Evolutionary conservation across 1,284 basidiomycete species (phyloP).

Genomic region (Moniliella sp.): DNA sequence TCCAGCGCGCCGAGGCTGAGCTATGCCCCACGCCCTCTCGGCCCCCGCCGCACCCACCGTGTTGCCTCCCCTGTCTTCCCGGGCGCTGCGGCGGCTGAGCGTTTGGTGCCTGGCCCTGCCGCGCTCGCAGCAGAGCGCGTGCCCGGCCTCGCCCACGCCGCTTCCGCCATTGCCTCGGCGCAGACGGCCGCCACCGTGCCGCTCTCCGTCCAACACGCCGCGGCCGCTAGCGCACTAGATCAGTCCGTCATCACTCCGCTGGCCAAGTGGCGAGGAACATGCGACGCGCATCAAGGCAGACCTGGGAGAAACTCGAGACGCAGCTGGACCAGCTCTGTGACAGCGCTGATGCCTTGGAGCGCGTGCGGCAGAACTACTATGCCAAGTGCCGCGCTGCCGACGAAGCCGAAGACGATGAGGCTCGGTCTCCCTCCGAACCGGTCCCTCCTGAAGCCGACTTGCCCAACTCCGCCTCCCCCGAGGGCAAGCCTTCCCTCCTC

Average conservation of each 20-base stretch:
- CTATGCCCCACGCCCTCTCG: conserved; percentile 12
- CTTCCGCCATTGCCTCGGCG: neutral
- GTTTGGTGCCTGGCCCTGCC: neutral
- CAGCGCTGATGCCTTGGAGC: conserved; percentile 16
- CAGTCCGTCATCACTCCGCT: conserved; percentile 18
- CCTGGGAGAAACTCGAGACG: conserved; percentile 23
- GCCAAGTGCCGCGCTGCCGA: conserved; percentile 23
- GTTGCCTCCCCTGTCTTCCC: conserved; percentile 10
- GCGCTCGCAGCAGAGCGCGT: neutral
- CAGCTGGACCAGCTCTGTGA: conserved; percentile 13
- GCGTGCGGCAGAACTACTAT: conserved; percentile 19
- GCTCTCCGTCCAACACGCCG: conserved; percentile 14
- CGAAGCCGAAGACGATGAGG: conserved; percentile 29
- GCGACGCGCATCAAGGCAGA: conserved; percentile 10
- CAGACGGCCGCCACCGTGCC: conserved; percentile 14
- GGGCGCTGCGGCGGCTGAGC: conserved; percentile 7
- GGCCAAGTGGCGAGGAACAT: conserved; percentile 19
- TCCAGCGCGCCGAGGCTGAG: conserved; percentile 17
- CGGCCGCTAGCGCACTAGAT: conserved; percentile 15
- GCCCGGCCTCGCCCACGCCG: conserved; percentile 2
- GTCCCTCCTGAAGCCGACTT: no score
- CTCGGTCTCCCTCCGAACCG: conserved; percentile 13
- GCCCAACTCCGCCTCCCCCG: no score
- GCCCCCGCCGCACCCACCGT: conserved; percentile 7
- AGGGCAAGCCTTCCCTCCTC: no score